These are phyloP conservation scores for Cercospora sp. DNA, from an alignment of 2,329 filamentous ascomycete genomes.

Conservation along the genomic window DNA sequence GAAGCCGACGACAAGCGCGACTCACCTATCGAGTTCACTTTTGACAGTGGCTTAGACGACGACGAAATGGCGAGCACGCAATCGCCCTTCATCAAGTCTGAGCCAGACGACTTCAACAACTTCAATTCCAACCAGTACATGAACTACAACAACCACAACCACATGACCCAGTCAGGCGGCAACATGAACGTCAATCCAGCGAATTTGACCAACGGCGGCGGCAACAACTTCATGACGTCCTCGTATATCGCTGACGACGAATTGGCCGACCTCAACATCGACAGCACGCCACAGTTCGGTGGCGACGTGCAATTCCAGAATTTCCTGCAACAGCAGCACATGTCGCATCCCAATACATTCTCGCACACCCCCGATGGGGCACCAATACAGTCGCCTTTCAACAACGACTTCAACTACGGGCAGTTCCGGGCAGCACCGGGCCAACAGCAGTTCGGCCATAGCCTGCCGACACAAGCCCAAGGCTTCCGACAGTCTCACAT, in stretches of 20 bases:
- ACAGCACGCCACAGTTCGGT: constrained; percentile 37
- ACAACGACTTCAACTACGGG: constrained; percentile 70
- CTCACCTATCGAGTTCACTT: constrained; percentile 39
- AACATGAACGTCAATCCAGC: constrained; percentile 75
- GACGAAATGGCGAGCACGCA: constrained; percentile 56
- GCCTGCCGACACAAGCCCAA: constrained; percentile 37
- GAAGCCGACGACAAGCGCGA: constrained; percentile 35
- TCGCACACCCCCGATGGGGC: constrained; percentile 90
- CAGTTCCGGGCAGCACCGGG: constrained; percentile 72
- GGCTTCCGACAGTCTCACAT: constrained; percentile 36
- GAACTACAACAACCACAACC: constrained; percentile 32
- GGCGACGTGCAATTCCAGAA: constrained; percentile 45
- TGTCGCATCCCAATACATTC: constrained; percentile 72
- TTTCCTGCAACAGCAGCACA: constrained; percentile 48
- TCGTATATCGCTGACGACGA: constrained; percentile 90
- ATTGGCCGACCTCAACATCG: constrained; percentile 67
- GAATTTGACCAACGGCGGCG: constrained; percentile 71
- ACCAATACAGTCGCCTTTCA: constrained; percentile 87
- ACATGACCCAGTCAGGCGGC: constrained; percentile 42
- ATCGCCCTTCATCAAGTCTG: constrained; percentile 64
- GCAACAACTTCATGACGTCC: constrained; percentile 45
- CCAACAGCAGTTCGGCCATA: constrained; percentile 42
- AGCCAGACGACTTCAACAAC: constrained; percentile 60
- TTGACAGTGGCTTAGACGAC: constrained; percentile 34
- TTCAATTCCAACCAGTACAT: constrained; percentile 50